phyloP scores from a whole-genome alignment of 2,329 filamentous ascomycete genomes.

The Fusarium sp. region DNA sequence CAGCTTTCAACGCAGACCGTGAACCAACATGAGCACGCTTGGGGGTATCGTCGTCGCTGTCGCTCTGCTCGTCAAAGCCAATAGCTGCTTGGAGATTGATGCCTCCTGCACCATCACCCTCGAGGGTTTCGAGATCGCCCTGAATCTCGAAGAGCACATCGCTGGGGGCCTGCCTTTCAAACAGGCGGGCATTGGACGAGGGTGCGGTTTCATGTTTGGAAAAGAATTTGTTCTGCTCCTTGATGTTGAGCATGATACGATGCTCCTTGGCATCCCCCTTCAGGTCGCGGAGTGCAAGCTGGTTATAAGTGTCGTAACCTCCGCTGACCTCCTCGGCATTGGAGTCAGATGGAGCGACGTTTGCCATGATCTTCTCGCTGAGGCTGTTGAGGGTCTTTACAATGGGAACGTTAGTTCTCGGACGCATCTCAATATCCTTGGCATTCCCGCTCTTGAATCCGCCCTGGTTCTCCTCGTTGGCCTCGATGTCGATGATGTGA shows the following conservation, averaged over 20 bases:
- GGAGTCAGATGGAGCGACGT: slow-evolving; percentile 83
- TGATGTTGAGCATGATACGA: slow-evolving; percentile 86
- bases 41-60: slow-evolving; percentile 71
- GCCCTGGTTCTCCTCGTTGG: slow-evolving; percentile 95
- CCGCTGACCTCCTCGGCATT: slow-evolving; percentile 69
- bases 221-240: slow-evolving; percentile 88
- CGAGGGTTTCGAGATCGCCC: slow-evolving; percentile 68
- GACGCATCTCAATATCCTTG: slow-evolving; percentile 91
- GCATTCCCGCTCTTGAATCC: slow-evolving; percentile 84
- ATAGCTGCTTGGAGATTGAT: slow-evolving; percentile 73
- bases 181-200: slow-evolving; percentile 63
- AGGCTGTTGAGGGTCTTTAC: slow-evolving; percentile 89
- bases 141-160: slow-evolving; percentile 76
- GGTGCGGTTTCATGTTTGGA: slow-evolving; percentile 66
- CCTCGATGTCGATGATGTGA: slow-evolving; percentile 90
- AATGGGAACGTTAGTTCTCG: slow-evolving; percentile 84
- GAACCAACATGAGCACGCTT: slow-evolving; percentile 75
- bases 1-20: slow-evolving; percentile 71
- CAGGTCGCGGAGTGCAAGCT: slow-evolving; percentile 84
- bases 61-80: slow-evolving; percentile 77
- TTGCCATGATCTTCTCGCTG: slow-evolving; percentile 92
- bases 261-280: slow-evolving; percentile 79
- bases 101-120: slow-evolving; percentile 61
- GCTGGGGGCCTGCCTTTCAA: slow-evolving; percentile 76
- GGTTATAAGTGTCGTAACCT: slow-evolving; percentile 79